Evolutionary conservation across 371 early-diverging fungal species (phyloP), one percentile per base, ranked within the genome.

Genomic region (Capillidium heterosporum): DNA sequence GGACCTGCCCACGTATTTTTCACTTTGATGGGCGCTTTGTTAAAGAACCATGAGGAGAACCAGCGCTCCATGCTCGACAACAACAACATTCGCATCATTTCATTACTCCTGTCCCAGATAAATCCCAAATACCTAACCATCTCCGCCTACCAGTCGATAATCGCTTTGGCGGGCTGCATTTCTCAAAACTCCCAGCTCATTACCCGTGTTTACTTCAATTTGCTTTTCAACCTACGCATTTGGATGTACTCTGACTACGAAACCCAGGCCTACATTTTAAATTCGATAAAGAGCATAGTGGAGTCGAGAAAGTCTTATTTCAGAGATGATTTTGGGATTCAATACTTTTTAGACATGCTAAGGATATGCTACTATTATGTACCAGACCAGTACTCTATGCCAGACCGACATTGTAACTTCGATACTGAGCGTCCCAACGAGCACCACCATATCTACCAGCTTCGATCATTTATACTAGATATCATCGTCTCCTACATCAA

Each of bases 181-280:
- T 26, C 32, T 23, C 27, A 32, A 1, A 66, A 53, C 46, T 55
- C 57, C 17, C 61, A 57, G 2, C 58, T 66, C 4, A 13, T 40
- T 13, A 23, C 28, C 11, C 59, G 57, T 23, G 39, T 67, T 19
- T 57, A 68, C 56, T 61, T 60, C 4, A 43, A 50, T 39, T 51
- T 75, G 10, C 51, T 73, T 17, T 70, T 73, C 46, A 70, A 73
- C 27, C 63, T 67, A 40, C 59, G 71, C 10, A 27, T 75, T 3
- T 75, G 76, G 76, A 55, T 70, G 35, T 51, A 63, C 15, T 55
- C 73, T 1, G 42, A 64, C 7, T 23, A 55, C 24, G 46, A 59
- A 4, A 64, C 67, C 7, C 76, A 75, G 57, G 32, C 60, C 1
- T 68, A 75, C 48, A 69, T 68, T 53, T 48, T 71, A 11, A 52